Percentiles rank a stretch among this genome's conserved stretches.
These are phyloP conservation scores for Pseudopediastrum boryanum DNA, from an alignment of 139 green algal genomes.

Conservation along the genomic window DNA sequence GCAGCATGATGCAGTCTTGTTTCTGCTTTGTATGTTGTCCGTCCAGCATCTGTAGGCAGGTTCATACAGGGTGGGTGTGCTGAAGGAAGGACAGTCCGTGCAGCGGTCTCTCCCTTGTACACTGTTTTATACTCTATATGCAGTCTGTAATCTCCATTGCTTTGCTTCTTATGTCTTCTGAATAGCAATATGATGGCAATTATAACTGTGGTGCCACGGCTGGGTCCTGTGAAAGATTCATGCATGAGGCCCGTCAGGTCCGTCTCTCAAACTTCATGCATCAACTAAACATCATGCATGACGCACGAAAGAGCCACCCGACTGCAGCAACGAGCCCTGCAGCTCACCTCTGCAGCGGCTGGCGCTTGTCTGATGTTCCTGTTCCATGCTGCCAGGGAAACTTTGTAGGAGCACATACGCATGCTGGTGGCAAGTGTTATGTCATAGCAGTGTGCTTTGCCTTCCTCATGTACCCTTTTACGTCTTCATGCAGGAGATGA, in stretches of 20 bases:
- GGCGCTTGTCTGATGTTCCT: not conserved
- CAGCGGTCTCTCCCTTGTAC: too few relatives aligned
- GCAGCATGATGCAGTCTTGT: too few relatives aligned
- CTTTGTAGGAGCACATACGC: not conserved
- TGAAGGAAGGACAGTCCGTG: too few relatives aligned
- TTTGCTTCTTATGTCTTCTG: not conserved
- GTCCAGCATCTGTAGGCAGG: too few relatives aligned
- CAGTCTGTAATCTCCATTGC: not conserved
- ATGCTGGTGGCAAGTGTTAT: not conserved
- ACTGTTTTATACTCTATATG: not conserved
- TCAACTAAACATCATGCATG: not conserved
- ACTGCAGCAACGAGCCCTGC: not conserved
- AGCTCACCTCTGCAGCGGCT: not conserved
- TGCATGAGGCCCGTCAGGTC: not conserved
- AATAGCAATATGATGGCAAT: not conserved
- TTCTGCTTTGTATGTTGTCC: too few relatives aligned
- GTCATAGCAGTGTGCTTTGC: not conserved
- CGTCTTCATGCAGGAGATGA: slow-evolving; percentile 48
- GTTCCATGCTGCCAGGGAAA: not conserved
- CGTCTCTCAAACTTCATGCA: not conserved
- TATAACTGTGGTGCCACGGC: not conserved
- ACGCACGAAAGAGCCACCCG: not conserved
- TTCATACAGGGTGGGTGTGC: too few relatives aligned
- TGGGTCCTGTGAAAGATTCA: not conserved
- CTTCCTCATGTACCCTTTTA: not conserved